phyloP scores from a whole-genome alignment of 495 filamentous ascomycete genomes.

The Penicillium longicatenatum region DNA sequence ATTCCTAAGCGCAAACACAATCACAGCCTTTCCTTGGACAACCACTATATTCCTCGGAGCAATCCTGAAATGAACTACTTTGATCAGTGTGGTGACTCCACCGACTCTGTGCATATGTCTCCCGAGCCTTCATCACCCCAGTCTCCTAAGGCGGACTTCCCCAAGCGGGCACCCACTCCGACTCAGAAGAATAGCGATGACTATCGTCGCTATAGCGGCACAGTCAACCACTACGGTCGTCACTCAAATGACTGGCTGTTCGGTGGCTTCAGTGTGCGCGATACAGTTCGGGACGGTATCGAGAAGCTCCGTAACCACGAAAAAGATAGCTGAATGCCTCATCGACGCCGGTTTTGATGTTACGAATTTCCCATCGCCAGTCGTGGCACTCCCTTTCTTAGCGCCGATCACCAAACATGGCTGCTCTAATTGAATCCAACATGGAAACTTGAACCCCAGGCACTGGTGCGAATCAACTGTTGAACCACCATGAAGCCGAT shows the following conservation, averaged over 20 bases:
- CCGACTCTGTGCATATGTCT: constrained; percentile 27
- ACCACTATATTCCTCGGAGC: constrained; percentile 10
- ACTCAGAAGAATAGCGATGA: constrained; percentile 35
- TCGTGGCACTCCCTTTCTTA: neutral
- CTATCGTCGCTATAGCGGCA: constrained; percentile 44
- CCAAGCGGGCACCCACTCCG: constrained; percentile 14
- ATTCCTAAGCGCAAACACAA: constrained; percentile 10
- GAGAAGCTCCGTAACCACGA: constrained; percentile 51
- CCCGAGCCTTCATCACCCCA: constrained; percentile 18
- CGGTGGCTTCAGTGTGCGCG: constrained; percentile 49
- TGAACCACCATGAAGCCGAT: neutral
- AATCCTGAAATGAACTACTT: constrained; percentile 21
- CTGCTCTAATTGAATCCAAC: neutral
- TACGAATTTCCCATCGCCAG: neutral
- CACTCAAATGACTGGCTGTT: constrained; percentile 55
- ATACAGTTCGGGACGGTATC: constrained; percentile 47
- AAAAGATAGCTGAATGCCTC: constrained; percentile 28
- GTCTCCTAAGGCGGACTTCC: constrained; percentile 20
- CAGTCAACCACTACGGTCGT: constrained; percentile 47
- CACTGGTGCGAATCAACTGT: neutral
- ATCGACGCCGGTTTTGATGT: neutral
- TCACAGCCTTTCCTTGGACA: neutral
- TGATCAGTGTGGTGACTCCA: constrained; percentile 18
- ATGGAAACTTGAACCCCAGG: neutral
- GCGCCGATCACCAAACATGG: neutral